Evolutionary conservation across 352 stramenopile species (phyloP), one percentile per base, ranked within the genome.

Genomic region (Phytophthora lateralis): DNA sequence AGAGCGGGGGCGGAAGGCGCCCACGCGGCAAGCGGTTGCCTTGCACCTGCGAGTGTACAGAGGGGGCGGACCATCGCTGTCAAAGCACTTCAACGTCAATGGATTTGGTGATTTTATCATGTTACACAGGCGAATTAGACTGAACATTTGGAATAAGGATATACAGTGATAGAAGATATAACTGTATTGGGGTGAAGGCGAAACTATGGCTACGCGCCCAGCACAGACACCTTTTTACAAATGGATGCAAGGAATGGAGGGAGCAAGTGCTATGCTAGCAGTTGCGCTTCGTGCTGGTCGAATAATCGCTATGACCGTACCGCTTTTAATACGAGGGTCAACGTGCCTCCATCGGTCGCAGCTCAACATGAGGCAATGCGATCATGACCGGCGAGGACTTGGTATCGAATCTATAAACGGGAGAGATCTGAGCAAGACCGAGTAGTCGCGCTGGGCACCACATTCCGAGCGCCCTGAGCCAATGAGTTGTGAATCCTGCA

Each of bases 11-110:
- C 56, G 46, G 51, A 58, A 66, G 57, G 32, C 38, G 57, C 35
- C 42, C 5, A 60, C 12, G 39, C 21, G 21, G 21, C 21, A 24
- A 49, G 54, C 43, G 30, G 43, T 54, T 54, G 42, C 42, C 42
- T 43, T 43, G 20, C 7, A 44, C 30, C 50, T 55, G 53, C 29
- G 60, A 62, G 38, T 67, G 52, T 66, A 66, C 59, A 38, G 57
- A 18, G 27, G 6, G 60, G 60, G 53, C 60, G 60, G 60, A 69
- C 60, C 60, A 64, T 63, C 38, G 8, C 38, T 44, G 38, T 21
- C 17, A 24, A 44, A 44, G 2, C 14, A 59, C 54, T 63, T 69
- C 60, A 69, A 69, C 54, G 32, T 67, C 39, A 58, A 30, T 18
- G 38, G 38, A 52, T 64, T 27, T 43, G 30, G 18, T 24, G 14